Evolutionary conservation across 768 basidiomycete species (phyloP), one percentile per base, ranked within the genome.

Genomic region (Cystofilobasidium ferigula): DNA sequence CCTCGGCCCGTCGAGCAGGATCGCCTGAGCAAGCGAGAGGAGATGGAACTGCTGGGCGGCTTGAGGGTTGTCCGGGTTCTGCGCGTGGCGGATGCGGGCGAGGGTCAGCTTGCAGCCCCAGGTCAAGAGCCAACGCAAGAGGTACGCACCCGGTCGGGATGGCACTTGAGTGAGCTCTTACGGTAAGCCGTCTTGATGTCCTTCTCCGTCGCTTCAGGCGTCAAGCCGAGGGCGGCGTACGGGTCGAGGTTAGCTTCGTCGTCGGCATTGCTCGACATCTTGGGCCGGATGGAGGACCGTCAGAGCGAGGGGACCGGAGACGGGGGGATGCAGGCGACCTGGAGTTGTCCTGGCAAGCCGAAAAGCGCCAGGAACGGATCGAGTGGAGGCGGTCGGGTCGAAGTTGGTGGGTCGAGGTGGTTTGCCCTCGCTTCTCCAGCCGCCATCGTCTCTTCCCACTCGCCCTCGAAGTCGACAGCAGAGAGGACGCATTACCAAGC

Each of bases 41-140:
- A 68, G 57, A 40, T 68, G 67, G 57, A 68, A 68, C n/a, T 68
- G 42, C 22, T 68, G 67, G 48, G 67, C 67, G 54, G 67, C 67
- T 47, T 62, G 6, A 5, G 67, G 67, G 32, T 68, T 68, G 26
- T 68, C 67, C 16, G 67, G 67, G 26, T 68, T 68, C 67, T 68
- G 56, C 16, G 1, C 1, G 32, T 22, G 47, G 18, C 26, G 34
- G 2, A 22, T 20, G 14, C 20, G 30, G 32, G 38, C 2, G 24
- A 22, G 3, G 13, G 32, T 38, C 18, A 58, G 45, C 30, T 54
- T 28, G 26, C 2, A 54, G 51, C 5, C 12, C 13, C 8, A 12
- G 26, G 22, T 5, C 36, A 26, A 45, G n/a, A 35, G 42, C 35
- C 16, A 16, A 35, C 10, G 42, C 35, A 36, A 38, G 45, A 4